Evolutionary conservation across 257 asterid genomes (phyloP).

Genomic region (Schizonepeta tenuifolia): DNA sequence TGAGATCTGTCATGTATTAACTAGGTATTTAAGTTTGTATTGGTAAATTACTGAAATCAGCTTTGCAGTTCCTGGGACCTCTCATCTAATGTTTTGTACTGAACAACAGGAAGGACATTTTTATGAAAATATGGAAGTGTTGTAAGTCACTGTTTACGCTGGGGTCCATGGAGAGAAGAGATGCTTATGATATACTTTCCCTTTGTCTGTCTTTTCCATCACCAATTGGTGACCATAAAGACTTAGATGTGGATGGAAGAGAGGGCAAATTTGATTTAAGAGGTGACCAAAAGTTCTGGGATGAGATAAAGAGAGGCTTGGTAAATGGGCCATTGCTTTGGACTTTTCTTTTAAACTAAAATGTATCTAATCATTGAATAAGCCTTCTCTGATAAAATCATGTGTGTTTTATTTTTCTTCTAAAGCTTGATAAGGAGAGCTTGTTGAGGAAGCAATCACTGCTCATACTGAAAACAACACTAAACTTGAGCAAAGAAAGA

Average conservation of each 20-base stretch:
- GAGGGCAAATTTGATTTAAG: constrained; percentile 57
- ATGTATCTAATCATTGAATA: constrained; percentile 28
- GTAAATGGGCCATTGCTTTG: constrained; percentile 44
- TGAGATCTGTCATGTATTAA: constrained; percentile 53
- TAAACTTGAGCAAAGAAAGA: constrained; percentile 57
- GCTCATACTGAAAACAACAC: constrained; percentile 61
- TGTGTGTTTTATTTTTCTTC: constrained; percentile 25
- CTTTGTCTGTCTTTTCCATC: constrained; percentile 65
- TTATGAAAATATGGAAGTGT: constrained; percentile 65
- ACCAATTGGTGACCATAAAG: constrained; percentile 49
- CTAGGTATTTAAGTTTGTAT: constrained; percentile 54
- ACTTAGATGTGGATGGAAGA: constrained; percentile 41
- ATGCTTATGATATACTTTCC: constrained; percentile 84
- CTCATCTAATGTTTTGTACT: neutral
- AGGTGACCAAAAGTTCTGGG: constrained; percentile 70
- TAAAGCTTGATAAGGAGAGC: constrained; percentile 75
- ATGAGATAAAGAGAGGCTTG: constrained; percentile 87
- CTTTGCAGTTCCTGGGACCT: constrained; percentile 9
- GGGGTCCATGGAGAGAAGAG: constrained; percentile 83
- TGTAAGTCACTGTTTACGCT: constrained; percentile 69
- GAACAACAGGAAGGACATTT: constrained; percentile 56
- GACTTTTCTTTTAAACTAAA: neutral
- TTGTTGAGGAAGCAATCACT: constrained; percentile 80
- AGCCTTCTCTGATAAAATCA: constrained; percentile 26
- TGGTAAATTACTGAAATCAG: constrained; percentile 21